Conservation (phyloP, 129 eudicot genomes). For the Gnaphalium uliginosum region DNA sequence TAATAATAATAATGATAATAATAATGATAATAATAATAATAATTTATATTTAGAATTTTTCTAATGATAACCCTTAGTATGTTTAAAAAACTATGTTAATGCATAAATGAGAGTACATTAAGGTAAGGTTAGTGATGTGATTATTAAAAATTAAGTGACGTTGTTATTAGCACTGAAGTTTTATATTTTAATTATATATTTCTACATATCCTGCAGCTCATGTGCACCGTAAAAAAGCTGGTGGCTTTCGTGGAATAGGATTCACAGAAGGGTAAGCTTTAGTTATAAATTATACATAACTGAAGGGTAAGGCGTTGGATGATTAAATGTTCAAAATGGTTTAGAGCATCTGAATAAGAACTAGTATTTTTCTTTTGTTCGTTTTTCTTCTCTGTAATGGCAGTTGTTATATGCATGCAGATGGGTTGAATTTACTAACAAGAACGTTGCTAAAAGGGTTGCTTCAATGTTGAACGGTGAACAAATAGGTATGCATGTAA, state of each 20-base stretch:
- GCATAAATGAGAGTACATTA: no score
- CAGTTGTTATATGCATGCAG: constrained; percentile 43
- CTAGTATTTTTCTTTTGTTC: background rate
- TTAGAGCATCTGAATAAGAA: background rate
- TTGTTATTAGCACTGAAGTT: constrained; percentile 3
- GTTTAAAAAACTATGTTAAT: no score
- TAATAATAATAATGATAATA: no score
- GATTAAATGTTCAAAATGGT: background rate
- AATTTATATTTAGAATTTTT: no score
- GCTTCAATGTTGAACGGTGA: constrained; percentile 86
- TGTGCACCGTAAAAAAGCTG: constrained; percentile 67
- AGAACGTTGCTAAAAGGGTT: constrained; percentile 71
- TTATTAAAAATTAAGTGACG: no score
- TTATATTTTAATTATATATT: background rate
- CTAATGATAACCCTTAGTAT: no score
- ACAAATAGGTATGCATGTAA: constrained; percentile 65
- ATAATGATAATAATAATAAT: no score
- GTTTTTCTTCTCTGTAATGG: background rate
- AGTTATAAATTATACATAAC: background rate
- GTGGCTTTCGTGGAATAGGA: constrained; percentile 81
- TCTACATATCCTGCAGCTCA: constrained; percentile 65
- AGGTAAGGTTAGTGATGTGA: no score
- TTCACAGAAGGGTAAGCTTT: constrained; percentile 80
- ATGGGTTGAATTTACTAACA: constrained; percentile 93
- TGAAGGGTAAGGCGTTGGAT: background rate